Percentiles rank a stretch among this genome's conserved stretches.
These are phyloP conservation scores for Styphnolobium japonicum DNA, from an alignment of 306 rosid genomes.

Conservation along the genomic window DNA sequence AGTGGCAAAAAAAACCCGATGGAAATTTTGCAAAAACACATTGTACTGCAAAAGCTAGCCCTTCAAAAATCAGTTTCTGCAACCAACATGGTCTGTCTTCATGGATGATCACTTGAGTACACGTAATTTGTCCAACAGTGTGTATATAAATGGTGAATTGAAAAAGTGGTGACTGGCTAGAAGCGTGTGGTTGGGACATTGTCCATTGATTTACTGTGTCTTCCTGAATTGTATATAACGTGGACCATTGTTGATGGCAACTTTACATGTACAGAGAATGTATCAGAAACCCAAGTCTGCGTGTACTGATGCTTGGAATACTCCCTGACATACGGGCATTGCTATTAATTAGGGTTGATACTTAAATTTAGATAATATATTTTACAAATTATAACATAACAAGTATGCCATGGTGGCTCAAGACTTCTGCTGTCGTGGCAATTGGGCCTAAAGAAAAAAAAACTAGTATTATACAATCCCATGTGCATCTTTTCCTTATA, in stretches of 20 bases:
- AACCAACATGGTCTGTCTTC: conserved; percentile 16
- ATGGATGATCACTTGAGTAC: conserved; percentile 8
- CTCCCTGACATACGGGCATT: background rate
- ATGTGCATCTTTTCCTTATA: too few relatives aligned
- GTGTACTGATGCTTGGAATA: background rate
- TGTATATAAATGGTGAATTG: background rate
- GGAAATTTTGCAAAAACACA: background rate
- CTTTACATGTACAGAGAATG: background rate
- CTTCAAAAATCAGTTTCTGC: conserved; percentile 13
- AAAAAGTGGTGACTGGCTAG: background rate
- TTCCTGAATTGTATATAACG: background rate
- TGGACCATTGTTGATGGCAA: conserved; percentile 15
- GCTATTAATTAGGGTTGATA: background rate
- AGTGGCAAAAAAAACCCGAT: conserved; percentile 8
- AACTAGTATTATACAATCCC: too few relatives aligned
- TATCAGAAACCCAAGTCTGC: background rate
- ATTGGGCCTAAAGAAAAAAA: too few relatives aligned
- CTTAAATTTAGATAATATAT: background rate
- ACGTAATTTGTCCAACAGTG: background rate
- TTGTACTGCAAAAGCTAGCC: background rate
- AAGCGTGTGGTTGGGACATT: conserved; percentile 29
- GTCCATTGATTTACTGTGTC: background rate
- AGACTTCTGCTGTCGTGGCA: too few relatives aligned
- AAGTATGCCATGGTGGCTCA: too few relatives aligned
- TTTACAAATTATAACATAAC: too few relatives aligned